Evolutionary conservation across 2,329 filamentous ascomycete genomes (phyloP).

Genomic region (Diaporthe citrichinensis): DNA sequence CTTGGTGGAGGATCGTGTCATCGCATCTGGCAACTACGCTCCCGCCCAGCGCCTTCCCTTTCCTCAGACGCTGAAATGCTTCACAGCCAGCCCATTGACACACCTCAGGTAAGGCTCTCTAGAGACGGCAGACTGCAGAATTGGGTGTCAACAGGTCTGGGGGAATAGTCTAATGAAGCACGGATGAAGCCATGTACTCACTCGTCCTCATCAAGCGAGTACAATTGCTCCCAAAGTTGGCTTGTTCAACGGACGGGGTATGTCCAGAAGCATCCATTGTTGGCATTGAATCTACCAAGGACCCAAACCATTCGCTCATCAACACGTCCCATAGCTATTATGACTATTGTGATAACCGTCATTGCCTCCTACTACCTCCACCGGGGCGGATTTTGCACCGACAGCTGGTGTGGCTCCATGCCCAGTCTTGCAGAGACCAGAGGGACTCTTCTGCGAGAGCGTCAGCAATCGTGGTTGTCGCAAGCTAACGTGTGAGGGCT

Average conservation of each 20-base stretch:
- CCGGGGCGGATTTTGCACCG: neutral
- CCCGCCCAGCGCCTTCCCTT: conserved; percentile 12
- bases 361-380: neutral
- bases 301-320: neutral
- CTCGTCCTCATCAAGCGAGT: neutral
- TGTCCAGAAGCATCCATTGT: neutral
- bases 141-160: neutral
- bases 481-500: neutral
- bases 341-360: neutral
- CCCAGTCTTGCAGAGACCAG: too few species aligned
- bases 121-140: neutral
- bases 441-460: neutral
- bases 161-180: neutral
- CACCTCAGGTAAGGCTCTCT: too few species aligned
- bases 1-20: neutral
- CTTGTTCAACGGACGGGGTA: neutral
- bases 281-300: conserved; percentile 1
- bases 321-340: neutral
- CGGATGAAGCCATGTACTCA: neutral
- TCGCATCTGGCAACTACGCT: conserved; percentile 13
- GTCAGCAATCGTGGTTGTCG: neutral
- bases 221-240: neutral
- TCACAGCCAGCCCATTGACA: neutral
- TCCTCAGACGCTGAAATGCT: neutral
- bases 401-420: neutral